These are phyloP conservation scores for Phytophthora pisi DNA, from an alignment of 352 stramenopile species.

Conservation along the genomic window DNA sequence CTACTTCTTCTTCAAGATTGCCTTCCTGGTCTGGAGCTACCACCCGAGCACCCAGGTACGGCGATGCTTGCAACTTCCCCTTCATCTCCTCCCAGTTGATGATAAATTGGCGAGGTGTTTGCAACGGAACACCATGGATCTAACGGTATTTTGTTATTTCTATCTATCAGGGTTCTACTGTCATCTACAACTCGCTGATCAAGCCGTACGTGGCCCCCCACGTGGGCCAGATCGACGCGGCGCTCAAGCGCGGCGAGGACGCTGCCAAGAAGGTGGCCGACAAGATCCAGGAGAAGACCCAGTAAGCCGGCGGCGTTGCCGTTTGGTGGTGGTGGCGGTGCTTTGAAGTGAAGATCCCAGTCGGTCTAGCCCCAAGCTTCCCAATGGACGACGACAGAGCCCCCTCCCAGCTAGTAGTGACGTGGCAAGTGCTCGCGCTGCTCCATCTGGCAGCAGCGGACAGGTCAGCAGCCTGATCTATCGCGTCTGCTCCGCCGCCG, in stretches of 20 bases:
- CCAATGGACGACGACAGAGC: background rate
- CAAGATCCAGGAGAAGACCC: slow-evolving; percentile 54
- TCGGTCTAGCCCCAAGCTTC: slow-evolving; percentile 1
- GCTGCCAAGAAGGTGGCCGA: slow-evolving; percentile 53
- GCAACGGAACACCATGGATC: background rate
- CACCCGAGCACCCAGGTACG: slow-evolving; percentile 72
- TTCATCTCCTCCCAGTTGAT: no score
- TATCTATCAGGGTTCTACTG: slow-evolving; percentile 62
- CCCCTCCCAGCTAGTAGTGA: slow-evolving; percentile 23
- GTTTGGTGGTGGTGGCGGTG: background rate
- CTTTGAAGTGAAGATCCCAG: background rate
- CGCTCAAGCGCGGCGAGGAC: slow-evolving; percentile 60
- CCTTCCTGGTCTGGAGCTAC: slow-evolving; percentile 87
- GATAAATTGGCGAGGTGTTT: no score
- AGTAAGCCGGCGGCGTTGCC: slow-evolving; percentile 23
- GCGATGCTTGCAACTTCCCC: background rate
- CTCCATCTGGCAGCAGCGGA: slow-evolving; percentile 13
- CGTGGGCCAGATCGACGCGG: slow-evolving; percentile 68
- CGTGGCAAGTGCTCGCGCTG: slow-evolving; percentile 15
- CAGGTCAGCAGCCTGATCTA: slow-evolving; percentile 19
- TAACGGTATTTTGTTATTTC: slow-evolving; percentile 13
- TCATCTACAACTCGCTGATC: slow-evolving; percentile 87
- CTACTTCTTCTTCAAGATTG: slow-evolving; percentile 90
- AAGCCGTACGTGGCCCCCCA: slow-evolving; percentile 85
- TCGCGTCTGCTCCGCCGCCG: slow-evolving; percentile 16